Percentiles rank a stretch among this genome's conserved stretches.
Conservation (phyloP, 768 basidiomycete genomes). For the Tulasnella sp. region DNA sequence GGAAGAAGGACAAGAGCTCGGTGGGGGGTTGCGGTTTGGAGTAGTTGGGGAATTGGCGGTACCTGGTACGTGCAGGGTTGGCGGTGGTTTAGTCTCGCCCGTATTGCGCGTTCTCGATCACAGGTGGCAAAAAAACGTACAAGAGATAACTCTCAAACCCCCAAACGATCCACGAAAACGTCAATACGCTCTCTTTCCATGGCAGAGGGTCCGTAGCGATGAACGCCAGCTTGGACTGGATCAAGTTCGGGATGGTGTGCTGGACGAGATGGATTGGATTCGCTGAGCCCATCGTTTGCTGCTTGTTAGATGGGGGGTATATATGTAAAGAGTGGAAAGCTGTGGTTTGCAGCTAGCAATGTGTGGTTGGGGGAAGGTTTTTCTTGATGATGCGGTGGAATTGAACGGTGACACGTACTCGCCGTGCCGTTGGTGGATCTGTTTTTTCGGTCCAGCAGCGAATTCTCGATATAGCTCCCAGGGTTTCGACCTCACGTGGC, state of each 20-base stretch:
- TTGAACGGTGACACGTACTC: neutral
- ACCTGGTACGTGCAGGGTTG: constrained; percentile 29
- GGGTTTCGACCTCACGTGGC: neutral
- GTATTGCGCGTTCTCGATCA: too few species aligned
- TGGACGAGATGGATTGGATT: neutral
- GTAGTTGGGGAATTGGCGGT: constrained; percentile 82
- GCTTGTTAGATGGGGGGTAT: neutral
- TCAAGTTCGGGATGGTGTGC: constrained; percentile 37
- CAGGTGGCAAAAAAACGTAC: constrained; percentile 51
- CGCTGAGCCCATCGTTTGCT: neutral
- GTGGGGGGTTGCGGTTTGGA: constrained; percentile 64
- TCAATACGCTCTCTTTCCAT: constrained; percentile 77
- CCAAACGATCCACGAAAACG: constrained; percentile 67
- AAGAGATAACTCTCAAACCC: constrained; percentile 80
- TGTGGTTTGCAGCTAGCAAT: neutral
- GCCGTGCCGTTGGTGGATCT: neutral
- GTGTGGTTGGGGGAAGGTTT: neutral
- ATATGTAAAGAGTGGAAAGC: neutral
- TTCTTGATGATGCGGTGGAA: neutral
- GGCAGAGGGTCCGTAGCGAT: constrained; percentile 64
- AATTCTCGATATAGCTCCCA: neutral
- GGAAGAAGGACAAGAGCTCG: constrained; percentile 61
- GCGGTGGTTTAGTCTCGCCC: too few species aligned
- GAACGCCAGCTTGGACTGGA: constrained; percentile 61
- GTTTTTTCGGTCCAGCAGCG: neutral